These are phyloP conservation scores for Fagopyrum esculentum DNA, from an alignment of 148 eudicot species.

Conservation along the genomic window DNA sequence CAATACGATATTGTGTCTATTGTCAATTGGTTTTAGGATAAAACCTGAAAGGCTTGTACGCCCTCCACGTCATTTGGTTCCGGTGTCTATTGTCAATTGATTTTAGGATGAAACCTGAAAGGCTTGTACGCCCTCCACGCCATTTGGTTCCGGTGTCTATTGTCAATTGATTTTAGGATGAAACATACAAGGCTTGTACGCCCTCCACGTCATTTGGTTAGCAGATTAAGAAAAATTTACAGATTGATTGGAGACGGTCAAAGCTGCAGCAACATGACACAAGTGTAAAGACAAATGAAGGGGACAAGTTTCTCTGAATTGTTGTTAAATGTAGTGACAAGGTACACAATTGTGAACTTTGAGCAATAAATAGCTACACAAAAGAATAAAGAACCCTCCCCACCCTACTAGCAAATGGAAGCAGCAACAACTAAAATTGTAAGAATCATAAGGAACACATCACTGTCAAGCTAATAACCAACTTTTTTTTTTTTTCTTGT, in stretches of 20 bases:
- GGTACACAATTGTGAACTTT: constrained; percentile 4
- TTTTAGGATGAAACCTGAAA: too few relatives aligned
- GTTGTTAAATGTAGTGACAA: not conserved
- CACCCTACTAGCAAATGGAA: constrained; percentile 1
- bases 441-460: not conserved
- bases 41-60: too few relatives aligned
- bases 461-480: not conserved
- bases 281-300: not conserved
- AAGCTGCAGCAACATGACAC: not conserved
- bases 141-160: too few relatives aligned
- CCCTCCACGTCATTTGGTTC: too few relatives aligned
- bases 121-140: too few relatives aligned
- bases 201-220: too few relatives aligned
- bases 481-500: not conserved
- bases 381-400: constrained; percentile 16
- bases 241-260: not conserved
- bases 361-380: constrained; percentile 11
- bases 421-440: constrained; percentile 5
- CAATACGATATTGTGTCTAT: too few relatives aligned
- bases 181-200: too few relatives aligned
- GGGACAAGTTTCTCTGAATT: not conserved
- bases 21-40: too few relatives aligned
- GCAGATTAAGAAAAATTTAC: too few relatives aligned
- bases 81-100: too few relatives aligned
- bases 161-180: too few relatives aligned